Evolutionary conservation across 805 yeast species (phyloP).

Genomic region (Ogataea parapolymorpha): DNA sequence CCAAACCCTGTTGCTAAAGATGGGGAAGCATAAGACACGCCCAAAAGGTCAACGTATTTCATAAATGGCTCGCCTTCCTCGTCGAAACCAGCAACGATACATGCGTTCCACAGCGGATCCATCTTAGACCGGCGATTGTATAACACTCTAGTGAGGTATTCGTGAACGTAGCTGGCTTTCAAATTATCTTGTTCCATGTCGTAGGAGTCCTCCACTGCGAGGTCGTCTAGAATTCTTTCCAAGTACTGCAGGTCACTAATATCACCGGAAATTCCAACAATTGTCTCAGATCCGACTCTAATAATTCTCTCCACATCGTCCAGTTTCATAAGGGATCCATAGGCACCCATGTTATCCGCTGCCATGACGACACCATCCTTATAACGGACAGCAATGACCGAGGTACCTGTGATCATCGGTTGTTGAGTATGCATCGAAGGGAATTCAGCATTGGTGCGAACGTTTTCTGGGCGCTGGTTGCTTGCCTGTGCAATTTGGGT

Average conservation of each 20-base stretch:
- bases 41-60: slow-evolving; percentile 84
- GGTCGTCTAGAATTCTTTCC: slow-evolving; percentile 68
- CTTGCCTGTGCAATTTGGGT: slow-evolving; percentile 65
- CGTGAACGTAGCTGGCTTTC: slow-evolving; percentile 85
- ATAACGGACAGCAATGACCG: slow-evolving; percentile 89
- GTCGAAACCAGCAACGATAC: slow-evolving; percentile 86
- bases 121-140: slow-evolving; percentile 86
- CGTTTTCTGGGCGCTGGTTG: slow-evolving; percentile 21
- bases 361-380: slow-evolving; percentile 90
- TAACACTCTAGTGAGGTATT: slow-evolving; percentile 78
- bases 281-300: slow-evolving; percentile 78
- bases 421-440: slow-evolving; percentile 87
- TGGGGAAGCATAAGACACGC: slow-evolving; percentile 86
- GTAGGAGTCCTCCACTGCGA: slow-evolving; percentile 75
- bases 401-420: slow-evolving; percentile 95
- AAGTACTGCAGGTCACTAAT: slow-evolving; percentile 89
- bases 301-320: slow-evolving; percentile 80
- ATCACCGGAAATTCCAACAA: slow-evolving; percentile 94
- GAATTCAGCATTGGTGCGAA: slow-evolving; percentile 34
- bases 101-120: slow-evolving; percentile 96
- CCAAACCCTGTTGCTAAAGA: slow-evolving; percentile 96
- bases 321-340: slow-evolving; percentile 89
- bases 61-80: slow-evolving; percentile 68
- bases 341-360: slow-evolving; percentile 90
- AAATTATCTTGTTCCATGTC: slow-evolving; percentile 64